Base-by-base conservation (phyloP, 805 yeast species). In the Yarrowia alimentaria region DNA sequence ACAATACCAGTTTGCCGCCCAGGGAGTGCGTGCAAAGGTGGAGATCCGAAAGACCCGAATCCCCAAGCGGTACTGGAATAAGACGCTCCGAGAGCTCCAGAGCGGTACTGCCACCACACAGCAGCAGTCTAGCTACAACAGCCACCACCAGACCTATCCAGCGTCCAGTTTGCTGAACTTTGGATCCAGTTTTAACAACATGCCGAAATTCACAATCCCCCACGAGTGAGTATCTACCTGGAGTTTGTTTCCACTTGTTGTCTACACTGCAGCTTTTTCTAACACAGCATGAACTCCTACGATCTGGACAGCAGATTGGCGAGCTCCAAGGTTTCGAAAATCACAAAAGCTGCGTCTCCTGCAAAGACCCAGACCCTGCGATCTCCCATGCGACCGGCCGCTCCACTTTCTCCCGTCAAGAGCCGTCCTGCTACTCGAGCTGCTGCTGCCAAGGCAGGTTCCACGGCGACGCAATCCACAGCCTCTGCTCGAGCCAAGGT, bases 11-110 rank as follows among this genome's bases (percentile, higher is more conserved):
- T 47, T 57, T n/a, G 59, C 65, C 3, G 61, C 66, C 3, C 52
- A 51, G 18, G 57, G 64, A 6, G 55, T 67, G 10, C 70, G 73
- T 33, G 61, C 63, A 19, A 68, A 69, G 52, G 68, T 77, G 7
- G 63, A 67, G 32, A 58, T 77, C 54, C 60, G 79, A 32, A 59
- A 75, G 19, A 75, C 74, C 53, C 63, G 72, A 21, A 73, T 77
- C 6, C 77, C 77, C 50, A 73, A 69, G 29, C 67, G 77, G 4
- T 59, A 76, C 19, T 72, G 79, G 68, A 59, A 67, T 47, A 70
- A 70, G 32, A 71, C 50, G 13, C 14, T 43, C 5, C 24, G 47
- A 19, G 47, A 40, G 19, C 25, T 40, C 8, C 47, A 19, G 26
- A 22, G 25, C 7, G 25, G 10, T 7, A 22, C 25, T 10, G 25